Evolutionary conservation across 176 grass and related monocot species (phyloP).

Genomic region (Alopecurus myosuroides): DNA sequence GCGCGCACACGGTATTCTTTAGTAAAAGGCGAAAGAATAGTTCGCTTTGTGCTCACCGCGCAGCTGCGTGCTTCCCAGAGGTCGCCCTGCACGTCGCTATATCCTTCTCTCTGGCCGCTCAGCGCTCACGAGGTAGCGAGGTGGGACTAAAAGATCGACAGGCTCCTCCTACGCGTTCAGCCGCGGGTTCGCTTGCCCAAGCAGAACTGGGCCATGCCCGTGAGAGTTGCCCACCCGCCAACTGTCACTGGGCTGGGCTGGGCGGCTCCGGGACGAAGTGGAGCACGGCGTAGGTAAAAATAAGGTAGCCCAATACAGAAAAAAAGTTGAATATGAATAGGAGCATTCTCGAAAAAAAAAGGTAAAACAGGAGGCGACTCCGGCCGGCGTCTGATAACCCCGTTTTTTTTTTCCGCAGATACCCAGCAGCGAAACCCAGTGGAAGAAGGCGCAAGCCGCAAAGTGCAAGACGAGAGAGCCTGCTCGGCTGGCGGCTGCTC

Average conservation of each 20-base stretch:
- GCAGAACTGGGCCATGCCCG: not conserved
- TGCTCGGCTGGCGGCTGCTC: not conserved
- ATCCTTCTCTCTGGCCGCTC: not conserved
- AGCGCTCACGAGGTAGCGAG: not conserved
- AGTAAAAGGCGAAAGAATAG: conserved; percentile 57
- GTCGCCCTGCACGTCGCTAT: not conserved
- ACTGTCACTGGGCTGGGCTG: not conserved
- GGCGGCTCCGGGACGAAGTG: not conserved
- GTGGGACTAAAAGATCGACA: not conserved
- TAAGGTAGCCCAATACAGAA: too few species aligned
- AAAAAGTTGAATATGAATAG: not conserved
- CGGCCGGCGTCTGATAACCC: too few species aligned
- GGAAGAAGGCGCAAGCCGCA: not conserved
- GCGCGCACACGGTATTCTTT: conserved; percentile 63
- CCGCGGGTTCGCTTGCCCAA: too few species aligned
- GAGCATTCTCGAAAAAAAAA: too few species aligned
- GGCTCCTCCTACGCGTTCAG: not conserved
- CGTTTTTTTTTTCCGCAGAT: too few species aligned
- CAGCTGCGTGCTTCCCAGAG: conserved; percentile 11
- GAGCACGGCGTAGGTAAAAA: too few species aligned
- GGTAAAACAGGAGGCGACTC: too few species aligned
- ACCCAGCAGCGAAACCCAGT: not conserved
- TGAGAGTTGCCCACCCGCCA: not conserved
- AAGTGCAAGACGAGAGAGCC: not conserved
- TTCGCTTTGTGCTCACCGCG: conserved; percentile 50